These are phyloP conservation scores for Athelia psychrophila DNA, from an alignment of 1,284 basidiomycete genomes.

Conservation along the genomic window DNA sequence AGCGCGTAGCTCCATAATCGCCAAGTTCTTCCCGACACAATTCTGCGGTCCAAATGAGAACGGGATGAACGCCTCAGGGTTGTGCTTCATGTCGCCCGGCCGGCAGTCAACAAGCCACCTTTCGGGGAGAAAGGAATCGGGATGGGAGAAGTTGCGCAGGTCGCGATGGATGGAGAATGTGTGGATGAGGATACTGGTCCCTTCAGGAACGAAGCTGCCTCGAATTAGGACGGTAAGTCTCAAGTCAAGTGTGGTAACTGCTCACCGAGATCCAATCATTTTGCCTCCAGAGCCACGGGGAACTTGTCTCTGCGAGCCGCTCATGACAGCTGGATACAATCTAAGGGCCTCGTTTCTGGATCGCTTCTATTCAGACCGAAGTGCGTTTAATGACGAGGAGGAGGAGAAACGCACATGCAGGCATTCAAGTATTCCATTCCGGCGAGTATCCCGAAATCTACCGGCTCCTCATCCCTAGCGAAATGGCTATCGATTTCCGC, in stretches of 20 bases:
- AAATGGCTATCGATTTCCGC: constrained; percentile 14
- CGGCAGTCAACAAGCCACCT: constrained; percentile 32
- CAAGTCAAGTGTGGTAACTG: neutral
- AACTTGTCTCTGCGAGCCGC: constrained; percentile 6
- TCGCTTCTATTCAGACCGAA: neutral
- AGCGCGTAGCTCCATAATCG: constrained; percentile 30
- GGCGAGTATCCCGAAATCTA: constrained; percentile 15
- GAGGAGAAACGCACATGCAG: constrained; percentile 18
- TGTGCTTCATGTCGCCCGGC: constrained; percentile 22
- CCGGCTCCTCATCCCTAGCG: constrained; percentile 19
- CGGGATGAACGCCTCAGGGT: constrained; percentile 28
- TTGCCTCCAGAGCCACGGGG: neutral
- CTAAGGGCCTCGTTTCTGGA: constrained; percentile 17
- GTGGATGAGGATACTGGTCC: constrained; percentile 32
- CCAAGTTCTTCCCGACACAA: constrained; percentile 32
- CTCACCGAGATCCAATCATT: no score
- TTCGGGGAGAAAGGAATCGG: constrained; percentile 33
- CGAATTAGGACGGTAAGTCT: neutral
- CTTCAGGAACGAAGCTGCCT: constrained; percentile 31
- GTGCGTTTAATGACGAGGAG: neutral
- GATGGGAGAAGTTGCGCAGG: constrained; percentile 31
- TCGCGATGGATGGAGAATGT: constrained; percentile 35
- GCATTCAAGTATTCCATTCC: constrained; percentile 28
- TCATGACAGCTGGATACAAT: constrained; percentile 14
- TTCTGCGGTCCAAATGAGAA: constrained; percentile 28